Percentiles rank a stretch among this genome's conserved stretches.
These are phyloP conservation scores for Nepenthes mirabilis DNA, from an alignment of 148 eudicot genomes.

Conservation along the genomic window DNA sequence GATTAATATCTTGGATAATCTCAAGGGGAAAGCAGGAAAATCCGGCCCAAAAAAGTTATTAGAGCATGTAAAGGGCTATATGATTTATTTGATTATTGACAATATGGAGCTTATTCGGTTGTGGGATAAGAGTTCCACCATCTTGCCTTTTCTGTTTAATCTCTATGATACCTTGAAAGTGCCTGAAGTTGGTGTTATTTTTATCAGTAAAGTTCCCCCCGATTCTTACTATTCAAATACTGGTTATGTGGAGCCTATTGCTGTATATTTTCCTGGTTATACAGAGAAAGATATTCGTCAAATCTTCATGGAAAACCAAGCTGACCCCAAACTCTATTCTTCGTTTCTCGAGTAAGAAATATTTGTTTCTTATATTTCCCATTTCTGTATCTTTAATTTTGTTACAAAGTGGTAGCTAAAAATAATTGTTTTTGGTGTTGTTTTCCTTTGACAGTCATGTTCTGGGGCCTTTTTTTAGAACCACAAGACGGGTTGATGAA, in stretches of 20 bases:
- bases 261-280: conserved; percentile 70
- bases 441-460: conserved; percentile 40
- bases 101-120: conserved; percentile 64
- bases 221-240: conserved; percentile 72
- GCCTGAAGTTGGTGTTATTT: conserved; percentile 70
- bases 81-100: conserved; percentile 78
- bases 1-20: conserved; percentile 31
- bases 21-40: conserved; percentile 32
- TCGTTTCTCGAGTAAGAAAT: conserved; percentile 79
- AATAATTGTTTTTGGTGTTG: neutral
- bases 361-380: conserved; percentile 2
- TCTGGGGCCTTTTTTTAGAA: conserved; percentile 62
- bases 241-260: conserved; percentile 65
- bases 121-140: conserved; percentile 71
- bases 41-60: conserved; percentile 27
- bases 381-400: neutral
- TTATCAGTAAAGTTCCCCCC: conserved; percentile 65
- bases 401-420: neutral
- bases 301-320: conserved; percentile 51
- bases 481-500: conserved; percentile 65
- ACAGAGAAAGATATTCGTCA: conserved; percentile 67
- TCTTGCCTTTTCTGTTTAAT: conserved; percentile 66
- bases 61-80: conserved; percentile 35
- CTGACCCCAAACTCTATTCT: conserved; percentile 52
- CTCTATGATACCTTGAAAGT: conserved; percentile 52